Evolutionary conservation across 768 basidiomycete genomes (phyloP).

Genomic region (Hysterangium stoloniferum): DNA sequence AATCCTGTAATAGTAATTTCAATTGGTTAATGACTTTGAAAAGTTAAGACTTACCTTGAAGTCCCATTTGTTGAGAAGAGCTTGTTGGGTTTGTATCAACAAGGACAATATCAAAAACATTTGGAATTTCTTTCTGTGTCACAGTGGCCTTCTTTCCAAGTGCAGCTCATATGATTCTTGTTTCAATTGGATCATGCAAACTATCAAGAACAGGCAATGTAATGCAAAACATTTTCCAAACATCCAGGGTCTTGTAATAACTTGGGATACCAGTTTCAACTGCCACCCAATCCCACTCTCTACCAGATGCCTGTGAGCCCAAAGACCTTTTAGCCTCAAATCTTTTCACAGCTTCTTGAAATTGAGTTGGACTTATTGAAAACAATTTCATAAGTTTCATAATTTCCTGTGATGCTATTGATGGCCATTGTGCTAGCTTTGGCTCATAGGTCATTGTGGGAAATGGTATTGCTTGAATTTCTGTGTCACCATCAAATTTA

Average conservation of each 20-base stretch:
- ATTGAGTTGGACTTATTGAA: background rate
- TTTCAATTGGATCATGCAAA: constrained; percentile 13
- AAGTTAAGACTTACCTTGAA: background rate
- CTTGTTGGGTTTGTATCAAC: background rate
- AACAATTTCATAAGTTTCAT: background rate
- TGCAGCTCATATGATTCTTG: background rate
- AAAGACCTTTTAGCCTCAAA: background rate
- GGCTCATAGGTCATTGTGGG: background rate
- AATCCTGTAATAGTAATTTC: background rate
- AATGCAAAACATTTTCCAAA: background rate
- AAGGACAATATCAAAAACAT: background rate
- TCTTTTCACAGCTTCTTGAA: background rate
- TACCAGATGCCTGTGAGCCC: background rate
- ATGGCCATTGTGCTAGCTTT: background rate
- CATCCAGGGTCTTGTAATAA: background rate
- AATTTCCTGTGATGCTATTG: background rate
- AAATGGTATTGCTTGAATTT: background rate
- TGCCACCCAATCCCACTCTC: background rate
- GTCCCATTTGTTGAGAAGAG: background rate
- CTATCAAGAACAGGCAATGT: constrained; percentile 19
- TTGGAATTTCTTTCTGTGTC: background rate
- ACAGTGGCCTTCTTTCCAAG: too few relatives aligned
- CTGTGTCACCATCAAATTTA: background rate
- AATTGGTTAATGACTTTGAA: background rate
- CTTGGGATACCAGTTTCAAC: background rate